phyloP scores from a whole-genome alignment of 495 filamentous ascomycete genomes.

The Eremomyces bilateralis region DNA sequence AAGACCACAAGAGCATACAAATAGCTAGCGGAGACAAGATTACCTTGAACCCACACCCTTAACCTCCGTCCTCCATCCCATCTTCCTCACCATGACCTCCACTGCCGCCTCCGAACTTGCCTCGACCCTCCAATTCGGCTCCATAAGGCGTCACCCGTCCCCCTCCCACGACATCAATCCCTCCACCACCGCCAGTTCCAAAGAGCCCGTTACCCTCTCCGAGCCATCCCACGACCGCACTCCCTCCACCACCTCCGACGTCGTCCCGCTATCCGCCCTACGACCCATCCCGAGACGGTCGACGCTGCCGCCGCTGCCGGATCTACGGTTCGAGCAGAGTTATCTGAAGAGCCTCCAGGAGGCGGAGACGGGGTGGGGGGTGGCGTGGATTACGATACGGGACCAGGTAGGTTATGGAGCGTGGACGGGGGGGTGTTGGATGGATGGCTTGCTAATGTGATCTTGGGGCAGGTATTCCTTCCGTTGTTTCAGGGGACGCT shows the following conservation, averaged over 20 bases:
- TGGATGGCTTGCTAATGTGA: conserved; percentile 6
- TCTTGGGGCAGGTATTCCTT: conserved; percentile 41
- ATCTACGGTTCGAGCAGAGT: conserved; percentile 92
- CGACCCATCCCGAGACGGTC: conserved; percentile 27
- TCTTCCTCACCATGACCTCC: too few relatives aligned
- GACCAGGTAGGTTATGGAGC: conserved; percentile 45
- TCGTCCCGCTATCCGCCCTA: conserved; percentile 20
- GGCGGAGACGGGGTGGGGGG: conserved; percentile 51
- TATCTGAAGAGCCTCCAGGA: conserved; percentile 67
- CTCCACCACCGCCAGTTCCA: conserved; percentile 34
- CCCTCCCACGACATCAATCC: conserved; percentile 61
- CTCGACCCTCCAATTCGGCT: conserved; percentile 57
- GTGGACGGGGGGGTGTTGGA: conserved; percentile 4
- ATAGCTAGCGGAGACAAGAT: too few relatives aligned
- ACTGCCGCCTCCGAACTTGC: conserved; percentile 33
- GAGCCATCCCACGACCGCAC: conserved; percentile 6
- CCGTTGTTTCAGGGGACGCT: conserved; percentile 63
- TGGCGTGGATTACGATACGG: conserved; percentile 63
- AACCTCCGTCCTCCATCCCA: too few relatives aligned
- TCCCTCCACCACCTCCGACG: conserved; percentile 17
- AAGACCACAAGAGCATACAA: too few relatives aligned
- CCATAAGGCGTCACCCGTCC: conserved; percentile 46
- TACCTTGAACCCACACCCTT: too few relatives aligned
- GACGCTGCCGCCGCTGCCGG: conserved; percentile 63
- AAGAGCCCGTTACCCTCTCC: conserved; percentile 13